Evolutionary conservation across 371 early-diverging fungal species (phyloP).

Genomic region (Mortierella sp.): DNA sequence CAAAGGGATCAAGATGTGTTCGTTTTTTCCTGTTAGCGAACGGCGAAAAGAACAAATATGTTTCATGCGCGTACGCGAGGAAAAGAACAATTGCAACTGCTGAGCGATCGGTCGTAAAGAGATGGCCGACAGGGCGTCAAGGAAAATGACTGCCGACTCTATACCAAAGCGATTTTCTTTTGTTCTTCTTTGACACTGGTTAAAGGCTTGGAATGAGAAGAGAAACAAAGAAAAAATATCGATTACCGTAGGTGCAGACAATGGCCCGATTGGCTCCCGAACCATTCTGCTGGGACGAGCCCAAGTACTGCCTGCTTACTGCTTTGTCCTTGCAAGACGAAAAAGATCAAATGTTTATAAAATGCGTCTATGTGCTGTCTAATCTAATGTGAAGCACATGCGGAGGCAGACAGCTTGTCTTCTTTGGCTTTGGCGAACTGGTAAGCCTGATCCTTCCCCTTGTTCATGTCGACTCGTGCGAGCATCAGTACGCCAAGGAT

Average conservation of each 20-base stretch:
- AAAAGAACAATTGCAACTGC: not conserved
- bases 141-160: not conserved
- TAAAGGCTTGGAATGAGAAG: not conserved
- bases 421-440: slow-evolving; percentile 18
- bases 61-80: not conserved
- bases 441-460: slow-evolving; percentile 62
- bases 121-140: not conserved
- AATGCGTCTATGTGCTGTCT: not conserved
- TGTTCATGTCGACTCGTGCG: slow-evolving; percentile 57
- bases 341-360: not conserved
- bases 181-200: not conserved
- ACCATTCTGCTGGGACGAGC: no score
- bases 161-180: not conserved
- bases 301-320: not conserved
- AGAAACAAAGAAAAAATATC: not conserved
- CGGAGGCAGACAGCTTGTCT: not conserved
- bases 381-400: not conserved
- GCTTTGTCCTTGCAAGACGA: not conserved
- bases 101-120: not conserved
- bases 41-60: not conserved
- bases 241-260: no score
- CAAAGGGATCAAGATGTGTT: not conserved
- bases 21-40: not conserved
- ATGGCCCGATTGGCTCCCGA: no score
- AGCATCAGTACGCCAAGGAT: slow-evolving; percentile 54